These are phyloP conservation scores for Arthrocladium fulminans DNA, from an alignment of 2,329 filamentous ascomycete genomes.

Conservation along the genomic window DNA sequence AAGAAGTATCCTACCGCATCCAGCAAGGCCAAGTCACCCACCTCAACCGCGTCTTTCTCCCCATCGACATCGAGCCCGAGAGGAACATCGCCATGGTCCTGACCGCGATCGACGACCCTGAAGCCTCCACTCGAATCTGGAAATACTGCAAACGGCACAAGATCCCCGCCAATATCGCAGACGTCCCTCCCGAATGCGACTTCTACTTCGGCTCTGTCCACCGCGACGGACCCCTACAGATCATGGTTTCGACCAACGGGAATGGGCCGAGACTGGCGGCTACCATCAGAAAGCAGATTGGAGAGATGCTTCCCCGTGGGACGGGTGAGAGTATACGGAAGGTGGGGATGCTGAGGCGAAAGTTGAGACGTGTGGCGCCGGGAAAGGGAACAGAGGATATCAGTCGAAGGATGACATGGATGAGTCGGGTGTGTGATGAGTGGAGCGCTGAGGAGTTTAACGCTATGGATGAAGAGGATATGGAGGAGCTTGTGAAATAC, in stretches of 20 bases:
- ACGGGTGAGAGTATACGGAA: slow-evolving; percentile 78
- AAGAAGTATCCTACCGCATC: slow-evolving; percentile 78
- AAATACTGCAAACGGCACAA: slow-evolving; percentile 78
- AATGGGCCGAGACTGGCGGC: slow-evolving; percentile 88
- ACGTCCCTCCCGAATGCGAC: slow-evolving; percentile 92
- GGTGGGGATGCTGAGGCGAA: slow-evolving; percentile 70
- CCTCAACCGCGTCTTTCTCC: slow-evolving; percentile 73
- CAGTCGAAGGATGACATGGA: slow-evolving; percentile 48
- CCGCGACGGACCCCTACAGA: slow-evolving; percentile 86
- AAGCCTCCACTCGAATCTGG: slow-evolving; percentile 83
- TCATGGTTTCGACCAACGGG: slow-evolving; percentile 98
- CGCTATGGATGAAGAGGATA: slow-evolving; percentile 70
- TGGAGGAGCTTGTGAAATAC: slow-evolving; percentile 71
- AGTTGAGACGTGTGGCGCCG: slow-evolving; percentile 69
- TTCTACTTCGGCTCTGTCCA: slow-evolving; percentile 98
- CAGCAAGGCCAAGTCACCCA: slow-evolving; percentile 66
- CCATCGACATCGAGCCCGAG: slow-evolving; percentile 69
- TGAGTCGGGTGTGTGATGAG: slow-evolving; percentile 80
- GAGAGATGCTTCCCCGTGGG: slow-evolving; percentile 62
- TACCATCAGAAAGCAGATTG: slow-evolving; percentile 75
- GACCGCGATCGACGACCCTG: slow-evolving; percentile 85
- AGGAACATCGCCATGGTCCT: slow-evolving; percentile 68
- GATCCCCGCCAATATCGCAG: slow-evolving; percentile 89
- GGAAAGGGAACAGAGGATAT: slow-evolving; percentile 27
- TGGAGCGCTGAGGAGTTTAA: slow-evolving; percentile 82